Conservation (phyloP, 2,329 filamentous ascomycete species). For the Sarocladium oryzae region DNA sequence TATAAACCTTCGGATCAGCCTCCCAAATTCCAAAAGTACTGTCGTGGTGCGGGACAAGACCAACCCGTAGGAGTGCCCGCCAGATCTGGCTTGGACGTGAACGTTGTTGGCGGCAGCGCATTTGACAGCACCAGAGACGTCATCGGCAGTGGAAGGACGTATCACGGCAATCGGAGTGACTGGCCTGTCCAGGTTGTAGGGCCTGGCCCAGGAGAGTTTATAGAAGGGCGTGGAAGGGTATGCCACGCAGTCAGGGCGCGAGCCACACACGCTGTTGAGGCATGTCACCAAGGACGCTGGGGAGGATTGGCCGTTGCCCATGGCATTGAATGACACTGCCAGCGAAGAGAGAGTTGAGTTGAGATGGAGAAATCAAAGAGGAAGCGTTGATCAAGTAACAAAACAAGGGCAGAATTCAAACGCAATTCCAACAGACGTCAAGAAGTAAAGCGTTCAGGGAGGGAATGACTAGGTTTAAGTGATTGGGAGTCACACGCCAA, state of each 20-base stretch:
- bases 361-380: too few species aligned
- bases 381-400: too few species aligned
- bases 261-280: conserved; percentile 39
- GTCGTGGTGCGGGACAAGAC: too few species aligned
- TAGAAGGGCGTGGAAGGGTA: conserved; percentile 38
- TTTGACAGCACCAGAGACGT: conserved; percentile 50
- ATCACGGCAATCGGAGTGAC: conserved; percentile 50
- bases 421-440: too few species aligned
- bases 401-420: too few species aligned
- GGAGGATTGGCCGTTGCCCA: conserved; percentile 3
- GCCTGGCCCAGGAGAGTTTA: conserved; percentile 42
- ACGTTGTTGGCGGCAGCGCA: conserved; percentile 45
- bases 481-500: too few species aligned
- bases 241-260: conserved; percentile 38
- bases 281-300: conserved; percentile 31
- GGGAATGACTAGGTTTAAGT: too few species aligned
- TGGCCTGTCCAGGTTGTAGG: conserved; percentile 45
- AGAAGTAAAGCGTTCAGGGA: too few species aligned
- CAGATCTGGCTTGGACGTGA: conserved; percentile 55
- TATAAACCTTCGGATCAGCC: not conserved
- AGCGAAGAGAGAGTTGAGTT: too few species aligned
- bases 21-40: too few species aligned
- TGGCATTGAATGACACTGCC: not conserved
- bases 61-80: conserved; percentile 59
- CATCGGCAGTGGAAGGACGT: conserved; percentile 42